phyloP scores from a whole-genome alignment of 2,329 filamentous ascomycete genomes.

The Zarea fungicola region DNA sequence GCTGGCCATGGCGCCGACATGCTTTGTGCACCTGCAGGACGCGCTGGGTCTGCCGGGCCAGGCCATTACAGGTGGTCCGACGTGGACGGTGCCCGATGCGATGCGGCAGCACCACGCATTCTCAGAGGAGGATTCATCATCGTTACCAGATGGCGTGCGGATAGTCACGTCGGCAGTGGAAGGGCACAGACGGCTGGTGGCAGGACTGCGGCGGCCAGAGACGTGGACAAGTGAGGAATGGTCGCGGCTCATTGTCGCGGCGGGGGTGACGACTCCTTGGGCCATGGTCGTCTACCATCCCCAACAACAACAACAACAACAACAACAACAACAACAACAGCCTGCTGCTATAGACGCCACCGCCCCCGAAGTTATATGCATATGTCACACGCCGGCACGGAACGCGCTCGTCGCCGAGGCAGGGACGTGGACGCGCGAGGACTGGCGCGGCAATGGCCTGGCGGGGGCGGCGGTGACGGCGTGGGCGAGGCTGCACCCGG shows the following conservation, averaged over 20 bases:
- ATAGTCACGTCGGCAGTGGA: background rate
- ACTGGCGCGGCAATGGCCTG: background rate
- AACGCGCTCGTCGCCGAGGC: constrained; percentile 4
- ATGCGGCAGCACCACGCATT: no score
- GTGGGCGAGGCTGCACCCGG: background rate
- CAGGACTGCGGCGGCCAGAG: background rate
- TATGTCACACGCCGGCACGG: constrained; percentile 5
- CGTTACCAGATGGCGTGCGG: background rate
- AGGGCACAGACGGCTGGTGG: background rate
- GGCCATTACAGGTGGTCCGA: background rate
- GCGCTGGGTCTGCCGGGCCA: background rate
- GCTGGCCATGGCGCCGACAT: background rate
- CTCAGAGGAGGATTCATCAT: background rate
- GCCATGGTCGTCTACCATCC: background rate
- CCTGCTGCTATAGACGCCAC: no score
- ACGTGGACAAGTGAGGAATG: background rate
- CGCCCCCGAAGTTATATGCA: background rate
- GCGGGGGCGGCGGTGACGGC: background rate
- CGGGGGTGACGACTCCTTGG: background rate
- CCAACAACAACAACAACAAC: no score
- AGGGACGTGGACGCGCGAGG: background rate
- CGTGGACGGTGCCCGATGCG: background rate
- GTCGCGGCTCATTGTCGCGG: background rate
- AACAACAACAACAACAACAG: no score
- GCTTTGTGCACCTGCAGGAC: background rate